Conservation (phyloP, 441 rosid genomes). For the Euphorbia corollata region DNA sequence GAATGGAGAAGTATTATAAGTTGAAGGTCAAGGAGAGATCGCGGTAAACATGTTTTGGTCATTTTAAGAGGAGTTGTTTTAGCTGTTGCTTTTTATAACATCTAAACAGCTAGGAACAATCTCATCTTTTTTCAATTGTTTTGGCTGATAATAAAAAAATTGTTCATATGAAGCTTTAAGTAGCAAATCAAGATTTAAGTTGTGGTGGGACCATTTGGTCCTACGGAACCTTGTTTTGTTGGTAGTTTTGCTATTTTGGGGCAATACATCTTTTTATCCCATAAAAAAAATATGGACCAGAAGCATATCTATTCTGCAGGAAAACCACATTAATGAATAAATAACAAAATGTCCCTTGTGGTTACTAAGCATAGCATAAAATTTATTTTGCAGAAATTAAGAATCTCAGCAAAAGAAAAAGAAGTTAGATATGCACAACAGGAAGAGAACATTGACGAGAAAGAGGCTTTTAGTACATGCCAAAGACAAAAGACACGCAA, state of each 20-base stretch:
- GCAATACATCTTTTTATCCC: background rate
- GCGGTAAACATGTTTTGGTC: background rate
- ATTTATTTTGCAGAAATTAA: background rate
- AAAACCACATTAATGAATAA: background rate
- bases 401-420: background rate
- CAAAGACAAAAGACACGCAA: background rate
- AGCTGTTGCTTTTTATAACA: background rate
- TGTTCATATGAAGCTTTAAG: background rate
- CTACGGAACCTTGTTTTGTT: background rate
- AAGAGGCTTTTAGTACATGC: background rate
- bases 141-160: background rate
- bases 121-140: background rate
- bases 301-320: slow-evolving; percentile 8
- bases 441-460: background rate
- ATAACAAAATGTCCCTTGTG: background rate
- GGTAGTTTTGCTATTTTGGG: background rate
- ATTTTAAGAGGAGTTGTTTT: background rate
- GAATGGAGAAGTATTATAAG: background rate
- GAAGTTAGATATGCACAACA: background rate
- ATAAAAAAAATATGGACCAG: slow-evolving; percentile 4
- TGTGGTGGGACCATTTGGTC: background rate
- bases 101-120: background rate
- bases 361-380: background rate
- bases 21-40: background rate
- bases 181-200: background rate